Evolutionary conservation across 2,329 filamentous ascomycete genomes (phyloP).

Genomic region (Diaporthe australafricana): DNA sequence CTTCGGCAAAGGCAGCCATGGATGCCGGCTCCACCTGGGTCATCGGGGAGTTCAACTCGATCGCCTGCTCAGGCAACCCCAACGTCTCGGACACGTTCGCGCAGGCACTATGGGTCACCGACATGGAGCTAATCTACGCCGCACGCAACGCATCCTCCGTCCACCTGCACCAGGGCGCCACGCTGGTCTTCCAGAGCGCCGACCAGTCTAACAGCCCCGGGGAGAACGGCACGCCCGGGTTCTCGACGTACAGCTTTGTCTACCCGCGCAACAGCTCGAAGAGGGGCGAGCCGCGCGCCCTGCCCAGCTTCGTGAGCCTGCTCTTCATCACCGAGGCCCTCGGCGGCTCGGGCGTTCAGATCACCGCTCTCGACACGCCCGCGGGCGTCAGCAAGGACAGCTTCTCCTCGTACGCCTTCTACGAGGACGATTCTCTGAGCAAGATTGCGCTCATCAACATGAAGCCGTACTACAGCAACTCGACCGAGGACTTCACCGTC

Average conservation of each 20-base stretch:
- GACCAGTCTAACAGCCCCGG: conserved; percentile 22
- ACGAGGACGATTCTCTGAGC: not conserved
- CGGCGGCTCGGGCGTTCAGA: conserved; percentile 2
- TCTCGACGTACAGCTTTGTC: conserved; percentile 19
- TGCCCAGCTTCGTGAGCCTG: conserved; percentile 20
- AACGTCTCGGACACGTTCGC: conserved; percentile 55
- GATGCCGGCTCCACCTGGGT: conserved; percentile 30
- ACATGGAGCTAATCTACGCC: conserved; percentile 52
- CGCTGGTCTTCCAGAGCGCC: conserved; percentile 14
- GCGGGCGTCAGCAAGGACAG: not conserved
- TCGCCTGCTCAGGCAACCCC: conserved; percentile 52
- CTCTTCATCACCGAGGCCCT: conserved; percentile 22
- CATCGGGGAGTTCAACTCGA: conserved; percentile 54
- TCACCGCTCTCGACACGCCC: conserved; percentile 1
- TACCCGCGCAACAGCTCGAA: conserved; percentile 26
- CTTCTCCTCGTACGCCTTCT: conserved; percentile 21
- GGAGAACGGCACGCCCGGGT: conserved; percentile 14
- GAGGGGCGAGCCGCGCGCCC: conserved; percentile 2
- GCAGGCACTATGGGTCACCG: conserved; percentile 53
- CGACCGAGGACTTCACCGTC: conserved; percentile 14
- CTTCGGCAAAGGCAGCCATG: conserved; percentile 5
- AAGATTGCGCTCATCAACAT: conserved; percentile 14
- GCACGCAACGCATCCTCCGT: conserved; percentile 50
- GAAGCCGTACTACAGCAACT: conserved; percentile 3
- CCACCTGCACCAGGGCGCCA: conserved; percentile 46